Evolutionary conservation across 1,139 yeast species (phyloP), one percentile per base, ranked within the genome.

Genomic region (Lodderomyces beijingensis): DNA sequence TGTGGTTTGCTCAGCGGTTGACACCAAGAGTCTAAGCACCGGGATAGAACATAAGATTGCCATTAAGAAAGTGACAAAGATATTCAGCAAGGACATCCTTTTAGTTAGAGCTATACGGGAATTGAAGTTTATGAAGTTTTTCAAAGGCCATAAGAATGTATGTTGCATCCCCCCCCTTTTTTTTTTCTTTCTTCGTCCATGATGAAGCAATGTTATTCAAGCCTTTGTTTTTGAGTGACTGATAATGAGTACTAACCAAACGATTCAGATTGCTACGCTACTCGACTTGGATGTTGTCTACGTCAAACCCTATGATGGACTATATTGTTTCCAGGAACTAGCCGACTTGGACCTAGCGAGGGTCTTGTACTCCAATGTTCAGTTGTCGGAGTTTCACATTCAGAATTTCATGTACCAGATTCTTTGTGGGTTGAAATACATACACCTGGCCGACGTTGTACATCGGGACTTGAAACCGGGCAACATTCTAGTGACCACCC

Each of bases 391-490:
- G 43, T 79, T 79, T 50, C 96, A 87, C 47, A 77, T 86, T 25
- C 82, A 79, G 49, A 74, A 77, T 41, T 83, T 86, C 48, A 53
- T 75, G 28, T 87, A 87, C 53, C 96, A 88, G 52, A 73, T 86
- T 3, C 57, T 84, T 18, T 81, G 91, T 53, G 95, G 93, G 0
- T 55, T 86, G 31, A 81, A 82, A 51, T 86, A 84, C 50, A 81
- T 86, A 36, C 96, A 86, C 53, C 77, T 91, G 8, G 95, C 93
- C 2, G 82, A 78, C 42, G 91, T 86, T 3, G 79, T 86, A 30
- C 96, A 86, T 53, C 65, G 95, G 32, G 95, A 86, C 51, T 66
- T 86, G 43, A 86, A 86, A 51, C 96, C 95, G 0, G 89, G 93
- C 0, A 86, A 86, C 51, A 77, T 86, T 12, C 62, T 86, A 34